Base-by-base conservation (phyloP, 345 rosid genomes). In the Gossypium anomalum region DNA sequence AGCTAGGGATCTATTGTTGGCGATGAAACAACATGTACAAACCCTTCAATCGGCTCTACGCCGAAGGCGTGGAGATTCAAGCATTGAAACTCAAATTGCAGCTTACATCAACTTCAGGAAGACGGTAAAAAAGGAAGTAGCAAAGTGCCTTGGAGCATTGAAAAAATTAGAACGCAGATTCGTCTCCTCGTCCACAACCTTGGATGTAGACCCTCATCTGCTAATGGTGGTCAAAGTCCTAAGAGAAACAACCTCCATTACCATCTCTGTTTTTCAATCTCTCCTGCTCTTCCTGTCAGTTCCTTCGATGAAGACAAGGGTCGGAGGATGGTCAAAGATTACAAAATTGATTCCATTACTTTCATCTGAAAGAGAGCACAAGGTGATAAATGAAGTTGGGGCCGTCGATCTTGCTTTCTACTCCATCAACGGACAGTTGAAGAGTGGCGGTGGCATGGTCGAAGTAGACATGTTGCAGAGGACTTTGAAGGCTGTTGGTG, bases 1-100 rank as follows among this genome's bases (percentile, higher is more conserved):
- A 4, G 73, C 81, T 8, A 83, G 85, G 71, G 88, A 86, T 47
- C 4, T 79, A 8, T 1, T 87, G 72, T 23, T 83, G 22, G 53
- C 66, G 8, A 83, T 83, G 63, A 78, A 83, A 55, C 83, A 85
- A 67, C 77, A 80, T 72, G 74, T 86, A 19, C 84, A 76, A 17
- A 67, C 53, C 19, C 88, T 89, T 77, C 91, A 87, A 49, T 84
- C 86, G 38, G 80, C 87, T 73, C 70, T 89, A 7, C 83, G 93
- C 3, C 75, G 93, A 69, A 83, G 77, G 47, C 84, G 80, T 0
- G 77, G 78, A 13, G 47, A 78, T 64, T 80, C 77, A 0, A 77
- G 73, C 74, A 78, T 76, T 63, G 83, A 80, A 65, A 13, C 51
- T 4, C 55, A 75, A 47, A 58, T 83, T 44, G 23, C 75, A 16